Conservation (phyloP, 2,329 filamentous ascomycete genomes). For the Ceratocystis eucalypticola region DNA sequence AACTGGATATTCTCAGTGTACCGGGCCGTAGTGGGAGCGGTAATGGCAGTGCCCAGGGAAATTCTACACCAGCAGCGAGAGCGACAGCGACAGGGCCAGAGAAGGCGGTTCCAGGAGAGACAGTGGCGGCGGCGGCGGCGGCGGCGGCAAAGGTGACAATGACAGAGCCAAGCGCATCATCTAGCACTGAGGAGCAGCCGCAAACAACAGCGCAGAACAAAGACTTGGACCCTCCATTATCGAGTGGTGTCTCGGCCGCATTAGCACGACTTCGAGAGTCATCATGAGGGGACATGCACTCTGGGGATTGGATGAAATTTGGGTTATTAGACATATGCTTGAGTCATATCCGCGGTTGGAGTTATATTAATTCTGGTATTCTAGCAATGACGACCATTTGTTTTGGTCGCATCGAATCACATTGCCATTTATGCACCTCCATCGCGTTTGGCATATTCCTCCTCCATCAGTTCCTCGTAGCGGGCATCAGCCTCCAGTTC, state of each 20-base stretch:
- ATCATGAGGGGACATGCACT: neutral
- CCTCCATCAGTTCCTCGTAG: slow-evolving; percentile 42
- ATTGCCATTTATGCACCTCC: slow-evolving; percentile 31
- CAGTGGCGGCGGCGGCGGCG: neutral
- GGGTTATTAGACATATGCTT: neutral
- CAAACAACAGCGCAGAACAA: slow-evolving; percentile 28
- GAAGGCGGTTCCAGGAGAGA: neutral
- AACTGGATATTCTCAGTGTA: slow-evolving; percentile 24
- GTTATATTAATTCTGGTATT: neutral
- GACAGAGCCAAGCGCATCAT: neutral
- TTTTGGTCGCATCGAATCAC: neutral
- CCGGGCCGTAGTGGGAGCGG: neutral
- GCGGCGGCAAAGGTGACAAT: neutral
- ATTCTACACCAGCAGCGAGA: neutral
- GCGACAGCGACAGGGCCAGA: neutral
- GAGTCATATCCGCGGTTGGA: neutral
- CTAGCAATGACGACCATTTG: too few species aligned
- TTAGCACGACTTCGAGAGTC: slow-evolving; percentile 42
- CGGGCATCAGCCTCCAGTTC: slow-evolving; percentile 37
- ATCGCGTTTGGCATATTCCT: slow-evolving; percentile 43
- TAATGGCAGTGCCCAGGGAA: neutral
- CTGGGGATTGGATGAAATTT: neutral
- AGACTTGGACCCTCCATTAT: slow-evolving; percentile 29
- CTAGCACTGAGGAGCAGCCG: neutral
- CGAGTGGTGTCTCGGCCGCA: slow-evolving; percentile 47